Conservation (phyloP, 352 stramenopile species). For the Phytophthora rubi region DNA sequence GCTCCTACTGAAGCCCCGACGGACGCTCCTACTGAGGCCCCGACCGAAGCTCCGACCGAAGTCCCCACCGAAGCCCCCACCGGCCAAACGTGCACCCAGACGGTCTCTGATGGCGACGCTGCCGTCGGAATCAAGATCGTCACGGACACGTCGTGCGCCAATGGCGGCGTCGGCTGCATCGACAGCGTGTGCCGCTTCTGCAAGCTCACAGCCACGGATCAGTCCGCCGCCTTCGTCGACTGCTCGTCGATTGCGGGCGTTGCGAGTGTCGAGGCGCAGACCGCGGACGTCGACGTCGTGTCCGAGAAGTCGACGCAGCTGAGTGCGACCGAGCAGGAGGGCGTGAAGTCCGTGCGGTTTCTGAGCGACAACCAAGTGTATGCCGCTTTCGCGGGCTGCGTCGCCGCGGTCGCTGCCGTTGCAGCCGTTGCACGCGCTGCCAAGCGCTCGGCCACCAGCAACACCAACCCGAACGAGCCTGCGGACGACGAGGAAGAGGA, state of each 20-base stretch:
- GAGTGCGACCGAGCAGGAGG: background rate
- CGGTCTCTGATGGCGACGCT: slow-evolving; percentile 34
- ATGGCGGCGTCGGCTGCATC: slow-evolving; percentile 48
- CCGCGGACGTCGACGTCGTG: background rate
- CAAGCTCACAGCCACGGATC: slow-evolving; percentile 30
- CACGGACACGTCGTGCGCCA: slow-evolving; percentile 39
- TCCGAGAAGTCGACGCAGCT: slow-evolving; percentile 9
- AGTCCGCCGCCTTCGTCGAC: slow-evolving; percentile 31
- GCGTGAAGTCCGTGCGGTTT: background rate
- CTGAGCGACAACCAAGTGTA: slow-evolving; percentile 17
- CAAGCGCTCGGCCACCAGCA: slow-evolving; percentile 28
- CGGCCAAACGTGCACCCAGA: slow-evolving; percentile 20
- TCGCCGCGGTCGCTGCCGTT: slow-evolving; percentile 42
- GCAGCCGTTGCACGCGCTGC: slow-evolving; percentile 30
- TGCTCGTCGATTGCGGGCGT: slow-evolving; percentile 23
- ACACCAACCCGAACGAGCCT: slow-evolving; percentile 19
- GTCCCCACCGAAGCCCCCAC: background rate
- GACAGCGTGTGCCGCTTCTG: slow-evolving; percentile 55
- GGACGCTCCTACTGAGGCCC: slow-evolving; percentile 12
- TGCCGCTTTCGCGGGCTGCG: slow-evolving; percentile 19
- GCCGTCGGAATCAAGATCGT: slow-evolving; percentile 46
- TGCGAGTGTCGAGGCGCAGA: slow-evolving; percentile 12
- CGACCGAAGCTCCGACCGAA: slow-evolving; percentile 10
- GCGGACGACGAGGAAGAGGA: slow-evolving; percentile 25
- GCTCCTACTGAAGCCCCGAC: slow-evolving; percentile 15